Conservation (phyloP, 2,329 filamentous ascomycete genomes). For the Eutypa lata region DNA sequence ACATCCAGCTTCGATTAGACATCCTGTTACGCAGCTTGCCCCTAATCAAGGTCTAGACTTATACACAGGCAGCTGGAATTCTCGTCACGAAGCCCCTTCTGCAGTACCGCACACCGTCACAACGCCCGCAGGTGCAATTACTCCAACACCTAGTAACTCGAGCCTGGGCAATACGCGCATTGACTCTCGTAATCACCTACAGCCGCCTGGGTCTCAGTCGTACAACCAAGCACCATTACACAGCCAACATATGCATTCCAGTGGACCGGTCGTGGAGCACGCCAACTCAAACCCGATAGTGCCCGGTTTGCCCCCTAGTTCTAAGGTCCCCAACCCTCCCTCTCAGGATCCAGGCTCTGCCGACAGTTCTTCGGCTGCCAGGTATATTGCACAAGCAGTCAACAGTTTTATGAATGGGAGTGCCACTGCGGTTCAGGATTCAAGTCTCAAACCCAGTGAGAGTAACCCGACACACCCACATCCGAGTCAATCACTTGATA, state of each 20-base stretch:
- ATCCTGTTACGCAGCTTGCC: too few relatives aligned
- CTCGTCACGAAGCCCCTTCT: not conserved
- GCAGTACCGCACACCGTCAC: not conserved
- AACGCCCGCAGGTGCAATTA: not conserved
- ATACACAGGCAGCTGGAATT: not conserved
- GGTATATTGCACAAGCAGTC: not conserved
- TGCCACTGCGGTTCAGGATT: not conserved
- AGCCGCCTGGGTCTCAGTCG: not conserved
- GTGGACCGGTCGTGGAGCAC: too few relatives aligned
- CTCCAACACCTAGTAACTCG: not conserved
- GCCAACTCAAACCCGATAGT: not conserved
- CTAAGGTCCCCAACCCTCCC: not conserved
- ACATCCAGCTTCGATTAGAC: too few relatives aligned
- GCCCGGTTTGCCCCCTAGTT: not conserved
- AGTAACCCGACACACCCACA: not conserved
- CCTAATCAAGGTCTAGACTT: too few relatives aligned
- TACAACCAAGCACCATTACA: too few relatives aligned
- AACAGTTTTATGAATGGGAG: not conserved
- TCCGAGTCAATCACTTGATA: not conserved
- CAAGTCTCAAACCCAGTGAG: not conserved
- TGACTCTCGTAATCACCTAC: not conserved
- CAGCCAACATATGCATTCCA: not conserved
- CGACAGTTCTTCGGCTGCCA: not conserved
- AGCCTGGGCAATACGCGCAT: not conserved
- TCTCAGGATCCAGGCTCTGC: not conserved